Percentiles rank a stretch among this genome's conserved stretches.
Evolutionary conservation across 257 asterid species (phyloP).

Genomic region (Schizonepeta tenuifolia): DNA sequence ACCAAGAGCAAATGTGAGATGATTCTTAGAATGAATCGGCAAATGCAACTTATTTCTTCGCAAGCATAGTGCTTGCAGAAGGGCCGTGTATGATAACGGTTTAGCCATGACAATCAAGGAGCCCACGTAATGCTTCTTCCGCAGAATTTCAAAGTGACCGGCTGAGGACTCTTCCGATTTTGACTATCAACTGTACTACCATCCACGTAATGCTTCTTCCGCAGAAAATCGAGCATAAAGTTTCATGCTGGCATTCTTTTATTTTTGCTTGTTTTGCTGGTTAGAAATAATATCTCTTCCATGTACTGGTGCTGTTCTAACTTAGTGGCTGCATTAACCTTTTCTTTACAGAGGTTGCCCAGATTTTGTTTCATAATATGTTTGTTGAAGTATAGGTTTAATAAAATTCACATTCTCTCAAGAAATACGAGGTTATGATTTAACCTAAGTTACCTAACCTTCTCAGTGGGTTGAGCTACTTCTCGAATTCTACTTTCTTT

Average conservation of each 20-base stretch:
- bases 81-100: neutral
- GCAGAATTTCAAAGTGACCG: neutral
- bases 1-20: conserved; percentile 77
- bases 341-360: neutral
- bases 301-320: neutral
- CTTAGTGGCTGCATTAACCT: neutral
- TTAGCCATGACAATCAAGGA: neutral
- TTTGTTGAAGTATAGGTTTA: neutral
- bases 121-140: neutral
- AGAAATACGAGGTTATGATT: neutral
- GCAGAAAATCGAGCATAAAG: neutral
- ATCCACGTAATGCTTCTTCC: neutral
- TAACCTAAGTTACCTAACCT: no score
- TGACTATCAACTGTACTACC: neutral
- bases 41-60: neutral
- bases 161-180: neutral
- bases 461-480: no score
- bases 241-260: conserved; percentile 2
- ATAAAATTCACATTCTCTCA: neutral
- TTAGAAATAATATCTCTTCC: neutral
- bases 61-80: neutral
- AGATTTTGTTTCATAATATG: neutral
- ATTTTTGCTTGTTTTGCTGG: neutral
- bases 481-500: no score
- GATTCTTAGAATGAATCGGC: conserved; percentile 9